Evolutionary conservation across 2,329 filamentous ascomycete species (phyloP).

Genomic region (Harringtonia aguacate): DNA sequence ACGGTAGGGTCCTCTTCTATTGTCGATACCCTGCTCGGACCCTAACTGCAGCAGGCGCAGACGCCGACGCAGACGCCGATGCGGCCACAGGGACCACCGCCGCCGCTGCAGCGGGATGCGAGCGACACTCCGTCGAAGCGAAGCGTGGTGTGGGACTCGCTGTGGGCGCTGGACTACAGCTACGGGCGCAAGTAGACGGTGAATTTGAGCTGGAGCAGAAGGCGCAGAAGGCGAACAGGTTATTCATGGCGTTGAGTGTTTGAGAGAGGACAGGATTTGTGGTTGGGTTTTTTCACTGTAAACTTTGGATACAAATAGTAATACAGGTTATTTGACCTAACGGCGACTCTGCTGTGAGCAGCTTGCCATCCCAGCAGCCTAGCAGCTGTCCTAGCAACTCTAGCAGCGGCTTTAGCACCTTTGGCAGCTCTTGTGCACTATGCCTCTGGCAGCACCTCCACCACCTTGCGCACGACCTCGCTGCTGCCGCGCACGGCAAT

Average conservation of each 20-base stretch:
- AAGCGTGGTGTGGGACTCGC: constrained; percentile 49
- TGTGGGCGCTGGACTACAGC: constrained; percentile 51
- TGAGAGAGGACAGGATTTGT: no score
- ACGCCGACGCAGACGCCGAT: not conserved
- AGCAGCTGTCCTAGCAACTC: no score
- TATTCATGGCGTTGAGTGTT: no score
- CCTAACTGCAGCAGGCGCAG: constrained; percentile 18
- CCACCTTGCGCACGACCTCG: constrained; percentile 18
- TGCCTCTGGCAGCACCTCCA: constrained; percentile 20
- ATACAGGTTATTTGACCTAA: no score
- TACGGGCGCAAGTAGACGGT: no score
- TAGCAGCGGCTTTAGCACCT: not conserved
- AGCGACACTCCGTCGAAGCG: constrained; percentile 33
- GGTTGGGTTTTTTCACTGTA: no score
- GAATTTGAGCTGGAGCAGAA: no score
- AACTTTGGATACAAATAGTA: no score
- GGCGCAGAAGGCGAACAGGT: no score
- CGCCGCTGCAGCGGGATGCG: constrained; percentile 26
- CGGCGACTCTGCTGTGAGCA: no score
- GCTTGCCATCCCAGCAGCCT: no score
- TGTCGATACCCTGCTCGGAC: constrained; percentile 40
- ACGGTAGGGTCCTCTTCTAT: constrained; percentile 39
- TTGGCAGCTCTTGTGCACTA: not conserved
- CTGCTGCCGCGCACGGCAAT: constrained; percentile 19
- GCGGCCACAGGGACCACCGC: not conserved